These are phyloP conservation scores for Trichoderma simmonsii DNA, from an alignment of 2,329 filamentous ascomycete species.

Conservation along the genomic window DNA sequence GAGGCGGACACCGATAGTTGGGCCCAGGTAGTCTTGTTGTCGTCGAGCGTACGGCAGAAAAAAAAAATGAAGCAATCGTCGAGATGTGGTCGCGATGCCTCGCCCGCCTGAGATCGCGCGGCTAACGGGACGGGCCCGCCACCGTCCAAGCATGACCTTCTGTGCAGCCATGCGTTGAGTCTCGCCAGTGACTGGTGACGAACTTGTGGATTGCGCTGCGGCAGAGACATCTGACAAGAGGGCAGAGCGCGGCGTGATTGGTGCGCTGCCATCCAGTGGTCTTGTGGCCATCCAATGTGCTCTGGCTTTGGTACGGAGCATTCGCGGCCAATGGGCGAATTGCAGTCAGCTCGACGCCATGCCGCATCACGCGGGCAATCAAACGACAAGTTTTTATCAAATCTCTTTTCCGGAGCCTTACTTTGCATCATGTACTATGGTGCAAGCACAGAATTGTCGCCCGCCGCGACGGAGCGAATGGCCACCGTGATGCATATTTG, in stretches of 20 bases:
- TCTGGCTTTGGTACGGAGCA: conserved; percentile 4
- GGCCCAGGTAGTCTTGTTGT: neutral
- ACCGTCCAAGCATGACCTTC: neutral
- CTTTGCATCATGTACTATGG: conserved; percentile 17
- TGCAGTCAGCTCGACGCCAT: conserved; percentile 17
- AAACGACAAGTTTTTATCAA: conserved; percentile 5
- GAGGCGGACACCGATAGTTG: conserved; percentile 6
- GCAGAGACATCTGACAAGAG: conserved; percentile 17
- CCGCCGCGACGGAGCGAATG: conserved; percentile 8
- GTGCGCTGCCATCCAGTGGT: conserved; percentile 19
- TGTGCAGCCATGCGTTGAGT: conserved; percentile 8
- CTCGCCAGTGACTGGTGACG: conserved; percentile 17
- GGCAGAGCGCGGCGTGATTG: conserved; percentile 17
- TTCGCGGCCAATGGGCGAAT: conserved; percentile 16
- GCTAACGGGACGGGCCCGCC: conserved; percentile 10
- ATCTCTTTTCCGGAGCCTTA: conserved; percentile 9
- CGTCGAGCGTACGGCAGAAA: neutral
- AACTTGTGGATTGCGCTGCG: conserved; percentile 18
- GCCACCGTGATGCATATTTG: conserved; percentile 17
- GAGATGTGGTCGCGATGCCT: neutral
- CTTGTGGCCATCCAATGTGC: conserved; percentile 18
- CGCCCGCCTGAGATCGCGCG: neutral
- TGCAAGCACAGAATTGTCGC: neutral
- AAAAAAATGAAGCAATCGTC: neutral
- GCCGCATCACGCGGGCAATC: conserved; percentile 20